Conservation (phyloP, 1,284 basidiomycete genomes). For the Pisolithus thermaeus region DNA sequence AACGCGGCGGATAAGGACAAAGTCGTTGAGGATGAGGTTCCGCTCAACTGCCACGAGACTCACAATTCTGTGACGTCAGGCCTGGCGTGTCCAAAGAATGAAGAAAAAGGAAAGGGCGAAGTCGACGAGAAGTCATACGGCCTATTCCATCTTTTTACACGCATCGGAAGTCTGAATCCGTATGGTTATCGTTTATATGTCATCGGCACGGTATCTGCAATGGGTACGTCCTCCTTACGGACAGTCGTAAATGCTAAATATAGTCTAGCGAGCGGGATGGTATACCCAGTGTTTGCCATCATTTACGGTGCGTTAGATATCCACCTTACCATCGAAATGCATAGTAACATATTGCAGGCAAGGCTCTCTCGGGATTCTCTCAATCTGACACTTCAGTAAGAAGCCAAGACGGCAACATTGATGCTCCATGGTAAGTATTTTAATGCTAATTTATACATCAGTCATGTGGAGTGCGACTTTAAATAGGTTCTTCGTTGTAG, state of each 20-base stretch:
- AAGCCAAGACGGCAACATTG: constrained; percentile 56
- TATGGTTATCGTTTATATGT: constrained; percentile 53
- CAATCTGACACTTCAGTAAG: constrained; percentile 33
- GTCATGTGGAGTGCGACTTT: background rate
- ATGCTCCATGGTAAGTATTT: constrained; percentile 53
- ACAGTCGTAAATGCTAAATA: constrained; percentile 10
- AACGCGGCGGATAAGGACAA: constrained; percentile 50
- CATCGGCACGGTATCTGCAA: constrained; percentile 49
- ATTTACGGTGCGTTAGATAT: constrained; percentile 51
- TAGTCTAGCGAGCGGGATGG: constrained; percentile 55
- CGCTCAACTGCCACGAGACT: constrained; percentile 62
- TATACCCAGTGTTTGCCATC: constrained; percentile 85
- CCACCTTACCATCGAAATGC: background rate
- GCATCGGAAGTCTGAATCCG: constrained; percentile 65
- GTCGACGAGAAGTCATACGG: constrained; percentile 38
- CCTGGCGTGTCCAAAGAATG: constrained; percentile 49
- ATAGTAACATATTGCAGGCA: constrained; percentile 32
- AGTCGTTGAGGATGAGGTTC: constrained; percentile 50
- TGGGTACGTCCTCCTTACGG: constrained; percentile 33
- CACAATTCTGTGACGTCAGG: constrained; percentile 66
- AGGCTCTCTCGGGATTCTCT: constrained; percentile 64
- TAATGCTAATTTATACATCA: background rate
- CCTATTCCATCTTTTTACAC: constrained; percentile 61
- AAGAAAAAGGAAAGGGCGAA: constrained; percentile 33
- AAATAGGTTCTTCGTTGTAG: constrained; percentile 75